These are phyloP conservation scores for Chalaropsis thielavioides DNA, from an alignment of 2,329 filamentous ascomycete species.

Conservation along the genomic window DNA sequence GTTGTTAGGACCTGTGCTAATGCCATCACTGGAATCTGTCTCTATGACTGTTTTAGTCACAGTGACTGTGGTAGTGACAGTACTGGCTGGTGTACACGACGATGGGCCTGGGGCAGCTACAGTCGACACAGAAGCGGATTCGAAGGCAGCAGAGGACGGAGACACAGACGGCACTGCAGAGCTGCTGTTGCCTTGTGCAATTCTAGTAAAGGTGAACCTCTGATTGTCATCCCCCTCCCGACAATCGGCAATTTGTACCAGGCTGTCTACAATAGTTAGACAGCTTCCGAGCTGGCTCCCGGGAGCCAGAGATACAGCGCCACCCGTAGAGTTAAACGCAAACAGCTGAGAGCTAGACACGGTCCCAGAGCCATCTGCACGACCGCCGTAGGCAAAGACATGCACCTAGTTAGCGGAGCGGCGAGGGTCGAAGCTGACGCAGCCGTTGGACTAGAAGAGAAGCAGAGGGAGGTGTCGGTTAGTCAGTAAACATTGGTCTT, in stretches of 20 bases:
- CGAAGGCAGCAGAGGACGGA: background rate
- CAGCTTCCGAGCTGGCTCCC: constrained; percentile 34
- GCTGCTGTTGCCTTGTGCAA: background rate
- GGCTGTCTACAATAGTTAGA: constrained; percentile 30
- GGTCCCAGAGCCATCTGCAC: constrained; percentile 38
- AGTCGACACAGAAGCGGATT: background rate
- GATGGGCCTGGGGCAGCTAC: background rate
- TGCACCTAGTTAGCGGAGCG: constrained; percentile 36
- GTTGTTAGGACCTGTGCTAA: too few relatives aligned
- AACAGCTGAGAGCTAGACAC: constrained; percentile 41
- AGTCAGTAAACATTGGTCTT: background rate
- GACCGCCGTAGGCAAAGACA: constrained; percentile 44
- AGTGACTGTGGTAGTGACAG: constrained; percentile 3
- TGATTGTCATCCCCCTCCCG: constrained; percentile 29
- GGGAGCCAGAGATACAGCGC: constrained; percentile 32
- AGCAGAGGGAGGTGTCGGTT: background rate
- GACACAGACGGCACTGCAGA: background rate
- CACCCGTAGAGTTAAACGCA: constrained; percentile 29
- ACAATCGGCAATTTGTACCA: constrained; percentile 33
- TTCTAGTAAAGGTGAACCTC: constrained; percentile 25
- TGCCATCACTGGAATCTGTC: background rate
- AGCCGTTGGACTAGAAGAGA: constrained; percentile 31
- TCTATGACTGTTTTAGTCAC: constrained; percentile 8
- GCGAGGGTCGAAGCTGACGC: constrained; percentile 43
- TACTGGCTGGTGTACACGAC: background rate